These are phyloP conservation scores for Leccinellum rugosiceps DNA, from an alignment of 768 basidiomycete species.

Conservation along the genomic window DNA sequence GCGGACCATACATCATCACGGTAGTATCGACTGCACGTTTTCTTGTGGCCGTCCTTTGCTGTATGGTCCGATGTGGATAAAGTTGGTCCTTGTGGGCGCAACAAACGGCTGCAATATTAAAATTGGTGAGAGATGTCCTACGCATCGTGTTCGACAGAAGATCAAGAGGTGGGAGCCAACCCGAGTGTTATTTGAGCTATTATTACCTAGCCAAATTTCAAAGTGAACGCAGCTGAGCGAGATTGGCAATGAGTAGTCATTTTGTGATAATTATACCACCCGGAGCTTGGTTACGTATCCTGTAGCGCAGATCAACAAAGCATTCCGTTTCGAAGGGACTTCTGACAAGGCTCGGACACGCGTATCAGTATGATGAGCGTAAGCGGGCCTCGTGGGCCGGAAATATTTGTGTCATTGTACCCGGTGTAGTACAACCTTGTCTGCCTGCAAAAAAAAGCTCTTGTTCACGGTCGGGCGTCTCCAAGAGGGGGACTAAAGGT, in stretches of 20 bases:
- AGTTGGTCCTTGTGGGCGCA: conserved; percentile 1
- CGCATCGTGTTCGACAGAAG: conserved; percentile 3
- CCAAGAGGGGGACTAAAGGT: conserved; percentile 17
- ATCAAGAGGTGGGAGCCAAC: neutral
- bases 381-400: conserved; percentile 19
- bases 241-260: neutral
- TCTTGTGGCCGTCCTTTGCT: neutral
- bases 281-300: conserved; percentile 7
- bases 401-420: conserved; percentile 17
- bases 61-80: neutral
- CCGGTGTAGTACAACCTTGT: conserved; percentile 13
- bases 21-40: neutral
- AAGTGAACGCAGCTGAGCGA: neutral
- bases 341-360: conserved; percentile 23
- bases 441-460: conserved; percentile 6
- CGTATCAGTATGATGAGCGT: conserved; percentile 12
- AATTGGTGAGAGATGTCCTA: neutral
- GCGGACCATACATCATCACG: conserved; percentile 2
- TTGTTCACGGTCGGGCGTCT: neutral
- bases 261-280: neutral
- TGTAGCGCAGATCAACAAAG: conserved; percentile 18
- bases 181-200: neutral
- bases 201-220: neutral
- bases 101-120: neutral
- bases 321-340: conserved; percentile 16